Conservation (phyloP, 2,329 filamentous ascomycete genomes). For the Cladobotryum mycophilum region DNA sequence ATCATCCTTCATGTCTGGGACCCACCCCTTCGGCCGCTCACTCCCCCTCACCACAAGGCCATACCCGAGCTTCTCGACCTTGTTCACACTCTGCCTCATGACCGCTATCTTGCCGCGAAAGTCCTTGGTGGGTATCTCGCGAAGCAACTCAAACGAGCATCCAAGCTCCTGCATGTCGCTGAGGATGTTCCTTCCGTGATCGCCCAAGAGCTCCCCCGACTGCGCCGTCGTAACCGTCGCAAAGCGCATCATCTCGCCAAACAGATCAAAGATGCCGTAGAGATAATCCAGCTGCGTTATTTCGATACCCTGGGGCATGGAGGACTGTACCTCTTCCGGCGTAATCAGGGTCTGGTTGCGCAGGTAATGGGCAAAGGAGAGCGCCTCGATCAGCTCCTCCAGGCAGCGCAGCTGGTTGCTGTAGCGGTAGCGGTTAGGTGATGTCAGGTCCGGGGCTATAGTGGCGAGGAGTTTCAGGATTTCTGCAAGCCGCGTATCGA, state of each 20-base stretch:
- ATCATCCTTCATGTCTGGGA: slow-evolving; percentile 60
- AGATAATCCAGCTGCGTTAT: slow-evolving; percentile 81
- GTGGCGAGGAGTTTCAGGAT: slow-evolving; percentile 63
- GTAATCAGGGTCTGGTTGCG: slow-evolving; percentile 68
- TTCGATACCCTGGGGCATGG: slow-evolving; percentile 47
- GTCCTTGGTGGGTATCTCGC: slow-evolving; percentile 48
- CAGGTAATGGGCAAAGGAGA: slow-evolving; percentile 85
- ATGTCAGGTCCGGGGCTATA: slow-evolving; percentile 67
- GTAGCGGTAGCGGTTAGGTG: slow-evolving; percentile 79
- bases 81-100: slow-evolving; percentile 83
- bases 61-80: slow-evolving; percentile 89
- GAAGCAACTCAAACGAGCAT: slow-evolving; percentile 68
- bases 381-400: slow-evolving; percentile 90
- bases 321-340: slow-evolving; percentile 50
- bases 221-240: slow-evolving; percentile 83
- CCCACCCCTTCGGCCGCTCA: slow-evolving; percentile 86
- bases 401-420: slow-evolving; percentile 72
- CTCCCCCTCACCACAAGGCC: slow-evolving; percentile 80
- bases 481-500: slow-evolving; percentile 60
- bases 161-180: slow-evolving; percentile 75
- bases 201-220: slow-evolving; percentile 47
- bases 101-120: slow-evolving; percentile 76
- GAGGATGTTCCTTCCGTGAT: slow-evolving; percentile 55
- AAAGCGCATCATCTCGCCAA: slow-evolving; percentile 95
- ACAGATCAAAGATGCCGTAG: slow-evolving; percentile 86